Conservation (phyloP, 2,329 filamentous ascomycete genomes). For the Leptographium galeiforme region DNA sequence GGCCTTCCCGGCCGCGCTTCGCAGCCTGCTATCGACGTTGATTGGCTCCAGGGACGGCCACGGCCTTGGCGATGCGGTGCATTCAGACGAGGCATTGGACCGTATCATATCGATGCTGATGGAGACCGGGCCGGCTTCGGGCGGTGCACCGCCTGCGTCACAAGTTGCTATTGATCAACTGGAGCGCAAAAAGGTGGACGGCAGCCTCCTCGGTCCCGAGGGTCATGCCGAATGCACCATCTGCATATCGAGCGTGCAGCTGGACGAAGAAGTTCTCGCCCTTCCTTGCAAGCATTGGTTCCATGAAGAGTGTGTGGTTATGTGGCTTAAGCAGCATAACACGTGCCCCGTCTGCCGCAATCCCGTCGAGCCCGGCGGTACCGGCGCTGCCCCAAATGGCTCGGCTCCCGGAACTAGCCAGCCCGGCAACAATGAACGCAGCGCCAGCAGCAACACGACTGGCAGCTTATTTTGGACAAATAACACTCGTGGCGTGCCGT, state of each 20-base stretch:
- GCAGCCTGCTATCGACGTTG: slow-evolving; percentile 38
- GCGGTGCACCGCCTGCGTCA: slow-evolving; percentile 71
- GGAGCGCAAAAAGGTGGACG: slow-evolving; percentile 55
- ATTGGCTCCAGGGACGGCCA: slow-evolving; percentile 39
- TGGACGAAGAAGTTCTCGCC: slow-evolving; percentile 60
- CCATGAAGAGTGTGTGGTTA: slow-evolving; percentile 65
- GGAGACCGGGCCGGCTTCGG: slow-evolving; percentile 65
- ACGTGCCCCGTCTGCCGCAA: slow-evolving; percentile 76
- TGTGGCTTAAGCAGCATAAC: slow-evolving; percentile 83
- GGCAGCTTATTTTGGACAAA: background rate
- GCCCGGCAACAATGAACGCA: background rate
- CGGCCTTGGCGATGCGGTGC: slow-evolving; percentile 66
- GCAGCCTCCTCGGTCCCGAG: slow-evolving; percentile 51
- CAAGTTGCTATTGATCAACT: slow-evolving; percentile 60
- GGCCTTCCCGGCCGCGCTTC: slow-evolving; percentile 27
- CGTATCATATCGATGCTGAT: slow-evolving; percentile 77
- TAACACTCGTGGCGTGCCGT: background rate
- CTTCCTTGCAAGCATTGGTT: slow-evolving; percentile 93
- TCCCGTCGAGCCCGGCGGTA: slow-evolving; percentile 30
- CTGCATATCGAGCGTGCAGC: slow-evolving; percentile 73
- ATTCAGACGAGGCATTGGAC: slow-evolving; percentile 81
- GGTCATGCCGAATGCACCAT: slow-evolving; percentile 80
- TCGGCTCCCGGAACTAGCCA: background rate
- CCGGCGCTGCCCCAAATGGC: background rate
- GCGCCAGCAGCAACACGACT: background rate